A percentile compares a stretch with the other conserved stretches of the same genome.
phyloP scores from a whole-genome alignment of 2,329 filamentous ascomycete species.

The Fusarium begoniae region DNA sequence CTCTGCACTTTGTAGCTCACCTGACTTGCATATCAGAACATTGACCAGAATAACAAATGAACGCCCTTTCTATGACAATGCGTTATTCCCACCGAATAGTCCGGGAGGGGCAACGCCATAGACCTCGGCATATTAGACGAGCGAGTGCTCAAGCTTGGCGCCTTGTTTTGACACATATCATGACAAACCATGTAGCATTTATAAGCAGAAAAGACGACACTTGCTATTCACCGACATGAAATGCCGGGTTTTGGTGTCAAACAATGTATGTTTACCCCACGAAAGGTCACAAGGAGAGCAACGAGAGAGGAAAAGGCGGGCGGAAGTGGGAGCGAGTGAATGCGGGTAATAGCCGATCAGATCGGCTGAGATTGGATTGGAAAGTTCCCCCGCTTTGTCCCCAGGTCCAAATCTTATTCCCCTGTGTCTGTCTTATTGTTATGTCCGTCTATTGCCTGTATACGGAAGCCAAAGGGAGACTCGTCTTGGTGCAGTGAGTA shows the following conservation, averaged over 20 bases:
- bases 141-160: neutral
- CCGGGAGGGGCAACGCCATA: neutral
- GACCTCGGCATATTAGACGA: neutral
- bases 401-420: constrained; percentile 10
- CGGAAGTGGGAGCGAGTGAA: constrained; percentile 8
- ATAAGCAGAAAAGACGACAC: neutral
- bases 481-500: neutral
- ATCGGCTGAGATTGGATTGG: constrained; percentile 23
- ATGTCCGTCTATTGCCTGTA: neutral
- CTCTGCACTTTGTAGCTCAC: too few species aligned
- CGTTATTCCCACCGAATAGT: neutral
- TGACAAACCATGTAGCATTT: neutral
- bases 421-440: neutral
- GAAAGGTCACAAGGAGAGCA: neutral
- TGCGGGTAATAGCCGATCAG: constrained; percentile 5
- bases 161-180: neutral
- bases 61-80: neutral
- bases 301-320: neutral
- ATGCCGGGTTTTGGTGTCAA: neutral
- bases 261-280: neutral
- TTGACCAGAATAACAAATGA: neutral
- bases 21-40: neutral
- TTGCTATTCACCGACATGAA: neutral
- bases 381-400: constrained; percentile 23
- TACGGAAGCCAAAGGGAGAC: constrained; percentile 17